These are phyloP conservation scores for Kwoniella pini DNA, from an alignment of 768 basidiomycete species.

Conservation along the genomic window DNA sequence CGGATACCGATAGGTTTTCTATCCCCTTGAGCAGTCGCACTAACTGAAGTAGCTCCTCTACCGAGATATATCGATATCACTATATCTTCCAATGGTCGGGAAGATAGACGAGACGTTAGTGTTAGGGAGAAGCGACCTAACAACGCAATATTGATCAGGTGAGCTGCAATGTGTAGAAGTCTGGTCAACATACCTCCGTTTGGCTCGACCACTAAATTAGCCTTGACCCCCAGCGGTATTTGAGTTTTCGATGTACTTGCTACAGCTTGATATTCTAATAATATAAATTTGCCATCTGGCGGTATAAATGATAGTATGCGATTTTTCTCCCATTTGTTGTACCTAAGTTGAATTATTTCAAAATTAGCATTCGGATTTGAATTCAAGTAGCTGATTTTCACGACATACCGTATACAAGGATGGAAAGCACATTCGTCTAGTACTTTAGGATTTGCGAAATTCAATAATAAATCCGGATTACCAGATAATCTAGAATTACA, in stretches of 20 bases:
- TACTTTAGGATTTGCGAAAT: slow-evolving; percentile 71
- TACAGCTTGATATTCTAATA: slow-evolving; percentile 78
- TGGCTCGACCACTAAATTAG: slow-evolving; percentile 54
- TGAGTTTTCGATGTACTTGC: slow-evolving; percentile 6
- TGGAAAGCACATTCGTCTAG: slow-evolving; percentile 84
- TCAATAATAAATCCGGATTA: slow-evolving; percentile 81
- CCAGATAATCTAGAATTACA: slow-evolving; percentile 74
- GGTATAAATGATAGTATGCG: slow-evolving; percentile 85
- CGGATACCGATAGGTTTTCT: slow-evolving; percentile 19
- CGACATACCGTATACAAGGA: slow-evolving; percentile 80
- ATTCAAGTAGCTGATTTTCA: not conserved
- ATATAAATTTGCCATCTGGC: slow-evolving; percentile 82
- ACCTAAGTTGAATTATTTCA: no score
- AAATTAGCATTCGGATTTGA: no score
- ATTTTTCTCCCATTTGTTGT: slow-evolving; percentile 76
- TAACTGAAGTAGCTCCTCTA: slow-evolving; percentile 69
- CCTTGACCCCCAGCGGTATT: slow-evolving; percentile 39
- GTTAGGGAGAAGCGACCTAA: slow-evolving; percentile 53
- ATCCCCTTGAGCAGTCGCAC: slow-evolving; percentile 64
- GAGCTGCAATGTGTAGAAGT: not conserved
- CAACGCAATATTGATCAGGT: not conserved
- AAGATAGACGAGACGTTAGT: slow-evolving; percentile 37
- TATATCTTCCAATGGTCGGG: slow-evolving; percentile 69
- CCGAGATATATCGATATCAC: slow-evolving; percentile 75
- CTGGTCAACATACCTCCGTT: slow-evolving; percentile 55